A percentile compares a stretch with the other conserved stretches of the same genome.
Evolutionary conservation across 2,329 filamentous ascomycete genomes (phyloP).

Genomic region (Cadophora luteo-olivacea): DNA sequence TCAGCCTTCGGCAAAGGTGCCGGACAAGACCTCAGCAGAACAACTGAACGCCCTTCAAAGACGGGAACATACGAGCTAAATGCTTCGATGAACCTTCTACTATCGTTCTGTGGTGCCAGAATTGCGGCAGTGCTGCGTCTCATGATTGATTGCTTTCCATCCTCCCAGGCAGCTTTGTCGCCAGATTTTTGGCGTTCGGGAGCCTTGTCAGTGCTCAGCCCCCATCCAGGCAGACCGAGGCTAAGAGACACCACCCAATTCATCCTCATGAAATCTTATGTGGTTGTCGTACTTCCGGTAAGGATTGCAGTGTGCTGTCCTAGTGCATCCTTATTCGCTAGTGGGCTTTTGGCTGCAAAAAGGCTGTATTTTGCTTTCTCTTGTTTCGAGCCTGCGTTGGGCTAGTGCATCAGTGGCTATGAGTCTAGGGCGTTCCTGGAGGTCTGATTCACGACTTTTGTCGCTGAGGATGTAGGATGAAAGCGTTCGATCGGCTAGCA

Average conservation of each 20-base stretch:
- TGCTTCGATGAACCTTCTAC: not conserved
- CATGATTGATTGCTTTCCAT: conserved; percentile 6
- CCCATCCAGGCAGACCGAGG: conserved; percentile 7
- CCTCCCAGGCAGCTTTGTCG: conserved; percentile 11
- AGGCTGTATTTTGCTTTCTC: not conserved
- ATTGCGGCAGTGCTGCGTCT: conserved; percentile 12
- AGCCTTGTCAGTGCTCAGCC: conserved; percentile 14
- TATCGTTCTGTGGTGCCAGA: not conserved
- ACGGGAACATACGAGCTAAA: not conserved
- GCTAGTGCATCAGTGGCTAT: conserved; percentile 1
- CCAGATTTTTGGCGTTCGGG: conserved; percentile 13
- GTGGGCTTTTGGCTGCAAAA: not conserved
- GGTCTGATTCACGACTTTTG: conserved; percentile 8
- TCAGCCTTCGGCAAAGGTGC: not conserved
- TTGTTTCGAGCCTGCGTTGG: conserved; percentile 1
- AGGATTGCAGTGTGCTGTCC: conserved; percentile 3
- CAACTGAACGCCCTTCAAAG: not conserved
- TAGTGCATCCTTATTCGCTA: conserved; percentile 4
- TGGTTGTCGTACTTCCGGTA: too few relatives aligned
- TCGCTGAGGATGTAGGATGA: not conserved
- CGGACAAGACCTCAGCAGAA: not conserved
- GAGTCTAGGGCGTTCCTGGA: conserved; percentile 14
- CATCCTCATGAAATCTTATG: not conserved
- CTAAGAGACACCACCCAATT: not conserved
- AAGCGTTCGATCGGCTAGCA: not conserved